A percentile compares a stretch with the other conserved stretches of the same genome.
These are phyloP conservation scores for Nakazawaea siamensis DNA, from an alignment of 805 yeast genomes.

Conservation along the genomic window DNA sequence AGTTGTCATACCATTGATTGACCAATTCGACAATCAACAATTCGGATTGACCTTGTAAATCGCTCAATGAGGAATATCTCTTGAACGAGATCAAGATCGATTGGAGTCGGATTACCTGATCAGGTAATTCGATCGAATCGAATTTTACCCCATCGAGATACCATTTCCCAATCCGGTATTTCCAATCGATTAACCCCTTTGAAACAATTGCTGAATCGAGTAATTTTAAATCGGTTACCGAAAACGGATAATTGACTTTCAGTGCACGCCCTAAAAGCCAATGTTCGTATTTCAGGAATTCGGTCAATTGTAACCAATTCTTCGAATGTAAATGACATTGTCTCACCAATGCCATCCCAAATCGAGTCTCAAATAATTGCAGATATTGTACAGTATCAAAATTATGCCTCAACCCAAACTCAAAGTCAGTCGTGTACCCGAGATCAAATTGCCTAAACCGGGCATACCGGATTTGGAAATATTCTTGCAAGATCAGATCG, in stretches of 20 bases:
- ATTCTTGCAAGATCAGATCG: slow-evolving; percentile 16
- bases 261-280: slow-evolving; percentile 17
- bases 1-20: slow-evolving; percentile 14
- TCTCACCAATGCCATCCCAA: slow-evolving; percentile 16
- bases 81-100: slow-evolving; percentile 20
- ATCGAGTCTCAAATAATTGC: slow-evolving; percentile 15
- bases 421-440: slow-evolving; percentile 14
- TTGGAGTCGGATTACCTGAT: slow-evolving; percentile 14
- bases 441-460: slow-evolving; percentile 10
- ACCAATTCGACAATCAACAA: slow-evolving; percentile 12
- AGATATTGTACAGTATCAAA: slow-evolving; percentile 22
- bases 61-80: slow-evolving; percentile 21
- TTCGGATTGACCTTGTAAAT: too few species aligned
- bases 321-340: slow-evolving; percentile 14
- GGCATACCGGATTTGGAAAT: slow-evolving; percentile 15
- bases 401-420: slow-evolving; percentile 18
- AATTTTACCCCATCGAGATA: slow-evolving; percentile 13
- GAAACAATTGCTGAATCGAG: slow-evolving; percentile 10
- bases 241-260: slow-evolving; percentile 15
- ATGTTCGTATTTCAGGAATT: slow-evolving; percentile 18
- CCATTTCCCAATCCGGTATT: slow-evolving; percentile 13
- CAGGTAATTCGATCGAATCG: slow-evolving; percentile 10
- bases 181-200: slow-evolving; percentile 14
- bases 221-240: slow-evolving; percentile 12
- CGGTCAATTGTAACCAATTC: slow-evolving; percentile 18